Conservation (phyloP, 345 rosid genomes). For the Acer saccharum region DNA sequence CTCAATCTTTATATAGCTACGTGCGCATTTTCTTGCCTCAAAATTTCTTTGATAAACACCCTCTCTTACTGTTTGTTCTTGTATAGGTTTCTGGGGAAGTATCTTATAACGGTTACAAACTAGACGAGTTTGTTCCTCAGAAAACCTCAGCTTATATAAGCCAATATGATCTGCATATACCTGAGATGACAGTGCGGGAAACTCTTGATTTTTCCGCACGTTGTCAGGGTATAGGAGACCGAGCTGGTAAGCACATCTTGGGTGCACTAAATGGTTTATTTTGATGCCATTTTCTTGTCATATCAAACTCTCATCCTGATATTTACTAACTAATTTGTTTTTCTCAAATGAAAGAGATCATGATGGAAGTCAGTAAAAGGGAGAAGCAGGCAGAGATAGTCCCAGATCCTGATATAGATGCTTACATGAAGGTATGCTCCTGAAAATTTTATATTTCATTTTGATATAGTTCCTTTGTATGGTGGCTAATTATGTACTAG, state of each 20-base stretch:
- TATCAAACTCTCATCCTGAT: background rate
- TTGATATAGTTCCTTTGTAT: background rate
- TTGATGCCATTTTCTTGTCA: background rate
- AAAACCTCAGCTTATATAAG: slow-evolving; percentile 42
- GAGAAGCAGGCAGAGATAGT: slow-evolving; percentile 37
- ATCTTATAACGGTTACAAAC: slow-evolving; percentile 35
- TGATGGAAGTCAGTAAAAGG: slow-evolving; percentile 31
- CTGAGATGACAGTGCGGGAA: slow-evolving; percentile 46
- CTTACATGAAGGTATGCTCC: slow-evolving; percentile 40
- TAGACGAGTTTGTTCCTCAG: slow-evolving; percentile 44
- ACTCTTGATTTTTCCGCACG: slow-evolving; percentile 39
- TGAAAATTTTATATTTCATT: background rate
- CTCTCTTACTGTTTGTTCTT: background rate
- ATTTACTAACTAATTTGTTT: background rate
- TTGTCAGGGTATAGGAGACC: slow-evolving; percentile 36
- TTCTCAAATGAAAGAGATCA: slow-evolving; percentile 18
- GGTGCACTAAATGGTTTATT: background rate
- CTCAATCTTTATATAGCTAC: background rate
- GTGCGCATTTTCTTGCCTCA: background rate
- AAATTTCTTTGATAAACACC: background rate
- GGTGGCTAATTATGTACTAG: background rate
- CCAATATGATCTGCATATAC: slow-evolving; percentile 40
- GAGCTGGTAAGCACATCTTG: slow-evolving; percentile 33
- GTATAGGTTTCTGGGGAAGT: slow-evolving; percentile 37
- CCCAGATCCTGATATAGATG: slow-evolving; percentile 41